Evolutionary conservation across 1,139 yeast species (phyloP).

Genomic region (Kurtzmaniella natalensis): DNA sequence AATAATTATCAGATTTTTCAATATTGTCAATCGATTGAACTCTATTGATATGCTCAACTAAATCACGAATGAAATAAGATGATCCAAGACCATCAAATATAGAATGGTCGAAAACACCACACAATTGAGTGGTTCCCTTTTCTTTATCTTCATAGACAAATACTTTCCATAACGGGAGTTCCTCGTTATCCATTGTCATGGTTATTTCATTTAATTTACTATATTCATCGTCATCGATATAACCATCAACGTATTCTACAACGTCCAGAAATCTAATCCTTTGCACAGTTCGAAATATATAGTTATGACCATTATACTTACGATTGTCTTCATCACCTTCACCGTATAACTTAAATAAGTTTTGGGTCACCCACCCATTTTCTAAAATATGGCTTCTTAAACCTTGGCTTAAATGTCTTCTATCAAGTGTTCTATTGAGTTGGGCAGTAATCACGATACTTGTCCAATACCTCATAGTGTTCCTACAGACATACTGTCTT

Average conservation of each 20-base stretch:
- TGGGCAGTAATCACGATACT: constrained; percentile 25
- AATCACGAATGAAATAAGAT: constrained; percentile 27
- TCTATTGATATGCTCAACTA: constrained; percentile 11
- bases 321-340: constrained; percentile 9
- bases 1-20: too few relatives aligned
- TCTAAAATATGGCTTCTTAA: constrained; percentile 18
- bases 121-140: constrained; percentile 13
- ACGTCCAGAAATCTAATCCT: constrained; percentile 22
- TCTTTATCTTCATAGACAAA: constrained; percentile 16
- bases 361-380: constrained; percentile 19
- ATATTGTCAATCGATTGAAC: neutral
- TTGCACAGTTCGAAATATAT: constrained; percentile 16
- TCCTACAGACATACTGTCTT: constrained; percentile 24
- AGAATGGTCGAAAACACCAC: constrained; percentile 30
- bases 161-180: constrained; percentile 29
- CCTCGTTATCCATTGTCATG: constrained; percentile 14
- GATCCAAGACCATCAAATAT: constrained; percentile 34
- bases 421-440: constrained; percentile 16
- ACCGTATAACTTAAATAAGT: constrained; percentile 14
- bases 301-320: constrained; percentile 14
- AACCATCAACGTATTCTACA: constrained; percentile 14
- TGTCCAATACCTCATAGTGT: constrained; percentile 18
- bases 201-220: constrained; percentile 13
- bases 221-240: constrained; percentile 15
- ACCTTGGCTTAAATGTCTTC: constrained; percentile 19